Conservation (phyloP, 257 asterid species). For the Ballota nigra region DNA sequence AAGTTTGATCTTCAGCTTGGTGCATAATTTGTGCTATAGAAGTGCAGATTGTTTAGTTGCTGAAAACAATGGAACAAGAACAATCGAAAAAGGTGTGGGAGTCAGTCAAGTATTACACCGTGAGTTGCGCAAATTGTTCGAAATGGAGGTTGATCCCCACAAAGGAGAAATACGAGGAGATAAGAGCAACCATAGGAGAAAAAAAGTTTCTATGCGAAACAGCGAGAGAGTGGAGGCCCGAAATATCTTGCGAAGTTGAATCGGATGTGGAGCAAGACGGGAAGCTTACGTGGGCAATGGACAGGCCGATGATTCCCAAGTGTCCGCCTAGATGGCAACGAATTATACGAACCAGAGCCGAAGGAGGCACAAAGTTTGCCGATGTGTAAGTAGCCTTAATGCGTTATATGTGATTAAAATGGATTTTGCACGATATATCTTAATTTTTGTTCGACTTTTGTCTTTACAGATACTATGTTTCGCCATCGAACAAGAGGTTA, state of each 20-base stretch:
- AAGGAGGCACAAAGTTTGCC: slow-evolving; percentile 50
- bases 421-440: background rate
- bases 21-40: background rate
- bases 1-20: too few species aligned
- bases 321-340: slow-evolving; percentile 49
- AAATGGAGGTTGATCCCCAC: slow-evolving; percentile 83
- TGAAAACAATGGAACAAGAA: slow-evolving; percentile 26
- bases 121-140: slow-evolving; percentile 56
- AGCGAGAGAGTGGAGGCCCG: slow-evolving; percentile 72
- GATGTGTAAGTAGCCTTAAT: slow-evolving; percentile 39
- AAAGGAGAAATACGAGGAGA: slow-evolving; percentile 70
- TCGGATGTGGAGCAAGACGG: slow-evolving; percentile 35
- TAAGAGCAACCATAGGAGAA: slow-evolving; percentile 55
- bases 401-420: background rate
- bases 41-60: background rate
- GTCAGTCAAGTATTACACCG: slow-evolving; percentile 33
- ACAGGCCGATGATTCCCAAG: slow-evolving; percentile 38
- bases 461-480: slow-evolving; percentile 32
- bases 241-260: slow-evolving; percentile 46
- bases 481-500: slow-evolving; percentile 37
- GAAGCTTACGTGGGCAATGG: slow-evolving; percentile 44
- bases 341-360: slow-evolving; percentile 37
- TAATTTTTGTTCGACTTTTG: background rate
- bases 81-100: slow-evolving; percentile 36
- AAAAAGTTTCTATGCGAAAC: slow-evolving; percentile 55